Evolutionary conservation across 2,329 filamentous ascomycete species (phyloP), one percentile per base, ranked within the genome.

Genomic region (Fusarium praegraminearum): DNA sequence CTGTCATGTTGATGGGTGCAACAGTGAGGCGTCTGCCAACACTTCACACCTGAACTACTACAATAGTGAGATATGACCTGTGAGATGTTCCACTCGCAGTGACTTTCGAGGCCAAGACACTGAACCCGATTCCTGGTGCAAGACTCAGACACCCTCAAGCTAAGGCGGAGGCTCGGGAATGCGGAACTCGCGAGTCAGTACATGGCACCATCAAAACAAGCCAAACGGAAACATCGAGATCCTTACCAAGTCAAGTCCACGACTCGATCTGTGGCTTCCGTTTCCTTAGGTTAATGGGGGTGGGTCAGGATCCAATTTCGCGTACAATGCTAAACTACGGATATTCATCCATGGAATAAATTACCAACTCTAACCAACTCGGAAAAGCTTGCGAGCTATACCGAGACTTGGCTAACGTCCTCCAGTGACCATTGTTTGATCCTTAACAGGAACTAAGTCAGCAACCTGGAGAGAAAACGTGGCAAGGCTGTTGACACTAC

Each of bases 181-280:
- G 12, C 40, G 47, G 62, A 46, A 49, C 47, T 44, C n/a, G 32
- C 43, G 62, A 65, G 62, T 65, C 62, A 65, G 62, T 47, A 22
- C 30, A 28, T 28, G 44, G 38, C 44, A 50, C 36, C 11, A 38
- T n/a, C 38, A 46, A 41, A 57, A 50, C 40, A 40, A 16, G 28
- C 28, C 38, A 35, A 38, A 38, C 20, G 33, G n/a, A 52, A 43
- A 44, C 44, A 61, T 46, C 54, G 36, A 47, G 53, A 60, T 41
- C 54, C 46, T 49, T 65, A 43, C 46, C 54, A 36, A 60, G 33
- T 30, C 54, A 49, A 53, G 36, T 12, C 54, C 24, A 38, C 47
- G 32, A 52, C 35, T 49, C 56, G 61, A 65, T 65, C 45, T 64
- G 33, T 49, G 33, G 33, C 44, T 64, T 49, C 51, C 26, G 24